Percentiles rank a stretch among this genome's conserved stretches.
phyloP scores from a whole-genome alignment of 75 land plant species.

The Cunninghamia lanceolata region DNA sequence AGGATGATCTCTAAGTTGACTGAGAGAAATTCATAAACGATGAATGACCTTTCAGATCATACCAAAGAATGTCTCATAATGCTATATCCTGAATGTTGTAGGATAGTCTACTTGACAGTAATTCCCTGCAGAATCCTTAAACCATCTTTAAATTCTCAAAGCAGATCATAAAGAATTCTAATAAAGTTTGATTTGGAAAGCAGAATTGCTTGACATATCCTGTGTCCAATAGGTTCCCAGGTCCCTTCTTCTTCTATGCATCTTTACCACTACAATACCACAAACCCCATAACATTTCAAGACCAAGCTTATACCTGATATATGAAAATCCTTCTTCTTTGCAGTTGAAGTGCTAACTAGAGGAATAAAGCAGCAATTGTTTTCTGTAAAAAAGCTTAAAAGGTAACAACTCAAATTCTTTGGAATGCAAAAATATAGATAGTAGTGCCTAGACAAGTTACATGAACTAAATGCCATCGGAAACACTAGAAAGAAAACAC shows the following conservation, averaged over 20 bases:
- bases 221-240: not conserved
- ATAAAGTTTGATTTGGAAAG: not conserved
- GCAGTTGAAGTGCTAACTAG: not conserved
- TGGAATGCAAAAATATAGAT: not conserved
- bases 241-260: not conserved
- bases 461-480: not conserved
- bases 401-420: not conserved
- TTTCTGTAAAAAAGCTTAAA: not conserved
- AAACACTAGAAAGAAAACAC: not conserved
- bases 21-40: not conserved
- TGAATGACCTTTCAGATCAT: not conserved
- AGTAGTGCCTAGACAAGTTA: not conserved
- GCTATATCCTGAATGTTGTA: not conserved
- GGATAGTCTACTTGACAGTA: not conserved
- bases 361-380: not conserved
- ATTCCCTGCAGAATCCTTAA: not conserved
- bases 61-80: not conserved
- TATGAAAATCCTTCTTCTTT: not conserved
- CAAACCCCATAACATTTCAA: not conserved
- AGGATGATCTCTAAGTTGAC: not conserved
- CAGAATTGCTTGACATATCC: not conserved
- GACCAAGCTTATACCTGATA: not conserved
- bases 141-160: not conserved
- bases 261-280: not conserved
- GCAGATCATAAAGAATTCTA: not conserved